Percentiles rank a stretch among this genome's conserved stretches.
Conservation (phyloP, 768 basidiomycete species). For the Pseudohyphozyma bogoriensis region DNA sequence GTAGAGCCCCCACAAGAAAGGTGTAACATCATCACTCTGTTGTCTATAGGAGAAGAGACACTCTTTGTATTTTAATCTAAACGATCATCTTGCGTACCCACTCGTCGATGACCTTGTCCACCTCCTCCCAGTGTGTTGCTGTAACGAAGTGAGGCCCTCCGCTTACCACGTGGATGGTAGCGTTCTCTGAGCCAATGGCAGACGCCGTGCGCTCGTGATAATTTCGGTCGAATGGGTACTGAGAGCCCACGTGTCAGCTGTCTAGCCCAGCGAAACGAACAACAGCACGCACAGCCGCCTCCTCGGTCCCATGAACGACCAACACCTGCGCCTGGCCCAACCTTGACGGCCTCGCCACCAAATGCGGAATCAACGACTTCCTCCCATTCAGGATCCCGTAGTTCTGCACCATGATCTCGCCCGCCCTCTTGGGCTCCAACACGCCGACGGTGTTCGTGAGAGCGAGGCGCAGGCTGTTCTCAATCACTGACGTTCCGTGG, state of each 20-base stretch:
- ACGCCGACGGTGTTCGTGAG: background rate
- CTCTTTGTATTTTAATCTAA: too few relatives aligned
- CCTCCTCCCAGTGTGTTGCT: background rate
- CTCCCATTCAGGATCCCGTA: background rate
- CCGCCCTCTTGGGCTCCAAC: background rate
- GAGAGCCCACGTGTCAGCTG: background rate
- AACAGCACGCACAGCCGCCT: background rate
- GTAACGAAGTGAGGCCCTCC: slow-evolving; percentile 2
- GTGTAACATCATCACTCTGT: too few relatives aligned
- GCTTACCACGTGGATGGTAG: background rate
- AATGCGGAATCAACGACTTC: background rate
- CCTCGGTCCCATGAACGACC: background rate
- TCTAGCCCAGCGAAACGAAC: background rate
- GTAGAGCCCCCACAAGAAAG: too few relatives aligned
- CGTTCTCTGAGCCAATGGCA: background rate
- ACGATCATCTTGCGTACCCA: too few relatives aligned
- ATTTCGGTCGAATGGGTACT: slow-evolving; percentile 2
- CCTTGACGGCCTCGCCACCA: background rate
- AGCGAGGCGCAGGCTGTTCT: background rate
- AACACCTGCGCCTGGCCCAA: background rate
- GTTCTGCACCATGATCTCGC: background rate
- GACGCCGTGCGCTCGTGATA: background rate
- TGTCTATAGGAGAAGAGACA: too few relatives aligned
- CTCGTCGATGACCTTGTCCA: background rate
- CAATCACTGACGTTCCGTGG: background rate